Percentiles rank a stretch among this genome's conserved stretches.
Evolutionary conservation across 2,329 filamentous ascomycete genomes (phyloP).

Genomic region (Colletotrichum tropicicola): DNA sequence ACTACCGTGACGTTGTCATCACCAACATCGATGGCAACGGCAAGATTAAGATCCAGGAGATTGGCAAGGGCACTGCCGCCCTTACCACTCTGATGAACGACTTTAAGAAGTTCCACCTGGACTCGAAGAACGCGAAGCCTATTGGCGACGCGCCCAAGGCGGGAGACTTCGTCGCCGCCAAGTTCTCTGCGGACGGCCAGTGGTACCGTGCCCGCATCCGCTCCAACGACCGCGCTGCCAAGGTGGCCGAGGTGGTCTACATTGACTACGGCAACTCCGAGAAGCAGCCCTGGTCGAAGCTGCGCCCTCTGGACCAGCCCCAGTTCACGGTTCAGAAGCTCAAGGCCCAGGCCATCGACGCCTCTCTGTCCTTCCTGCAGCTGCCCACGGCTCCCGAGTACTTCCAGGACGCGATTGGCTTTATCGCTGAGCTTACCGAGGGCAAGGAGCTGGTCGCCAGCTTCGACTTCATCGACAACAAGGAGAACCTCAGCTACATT

Average conservation of each 20-base stretch:
- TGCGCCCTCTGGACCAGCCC: conserved; percentile 81
- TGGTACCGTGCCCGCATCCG: conserved; percentile 96
- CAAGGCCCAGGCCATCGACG: conserved; percentile 87
- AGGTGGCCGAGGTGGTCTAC: conserved; percentile 91
- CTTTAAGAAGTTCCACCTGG: conserved; percentile 91
- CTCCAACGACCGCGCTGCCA: conserved; percentile 89
- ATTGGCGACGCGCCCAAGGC: conserved; percentile 84
- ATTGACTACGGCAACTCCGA: conserved; percentile 98
- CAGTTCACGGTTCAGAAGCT: conserved; percentile 86
- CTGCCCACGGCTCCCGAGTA: conserved; percentile 86
- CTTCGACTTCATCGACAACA: conserved; percentile 82
- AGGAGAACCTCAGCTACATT: conserved; percentile 85
- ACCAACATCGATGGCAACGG: conserved; percentile 88
- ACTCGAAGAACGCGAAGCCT: conserved; percentile 79
- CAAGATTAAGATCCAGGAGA: conserved; percentile 89
- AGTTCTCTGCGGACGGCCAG: conserved; percentile 87
- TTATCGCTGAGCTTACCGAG: conserved; percentile 78
- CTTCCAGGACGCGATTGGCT: conserved; percentile 79
- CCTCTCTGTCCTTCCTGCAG: conserved; percentile 87
- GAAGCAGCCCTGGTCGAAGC: conserved; percentile 82
- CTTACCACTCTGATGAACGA: conserved; percentile 89
- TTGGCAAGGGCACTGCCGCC: conserved; percentile 85
- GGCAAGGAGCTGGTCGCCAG: conserved; percentile 85
- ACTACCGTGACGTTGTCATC: conserved; percentile 94
- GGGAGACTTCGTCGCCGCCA: conserved; percentile 89